phyloP scores from a whole-genome alignment of 116 monocot species.

The Phalaenopsis hybrid region DNA sequence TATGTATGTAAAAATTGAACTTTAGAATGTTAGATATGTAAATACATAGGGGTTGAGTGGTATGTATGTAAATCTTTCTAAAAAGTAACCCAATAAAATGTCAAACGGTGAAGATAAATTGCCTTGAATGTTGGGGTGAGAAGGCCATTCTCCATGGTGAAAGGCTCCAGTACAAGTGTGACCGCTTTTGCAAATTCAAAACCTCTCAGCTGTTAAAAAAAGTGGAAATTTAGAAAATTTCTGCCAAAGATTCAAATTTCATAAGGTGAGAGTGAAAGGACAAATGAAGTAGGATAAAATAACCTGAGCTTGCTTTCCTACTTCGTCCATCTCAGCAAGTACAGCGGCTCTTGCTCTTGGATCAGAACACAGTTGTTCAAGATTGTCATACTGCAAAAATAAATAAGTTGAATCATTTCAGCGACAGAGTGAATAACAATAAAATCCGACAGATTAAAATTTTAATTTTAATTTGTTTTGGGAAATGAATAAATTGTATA shows the following conservation, averaged over 20 bases:
- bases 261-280: not conserved
- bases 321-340: constrained; percentile 77
- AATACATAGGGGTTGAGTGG: no score
- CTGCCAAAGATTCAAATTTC: not conserved
- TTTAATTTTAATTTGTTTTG: not conserved
- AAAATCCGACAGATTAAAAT: not conserved
- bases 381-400: constrained; percentile 56
- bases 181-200: constrained; percentile 96
- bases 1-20: no score
- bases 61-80: no score
- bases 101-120: constrained; percentile 5
- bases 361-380: constrained; percentile 62
- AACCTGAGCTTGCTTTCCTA: constrained; percentile 91
- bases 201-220: constrained; percentile 61
- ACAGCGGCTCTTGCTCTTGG: constrained; percentile 69
- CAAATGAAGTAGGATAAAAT: not conserved
- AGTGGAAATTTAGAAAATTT: not conserved
- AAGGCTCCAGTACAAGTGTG: constrained; percentile 65
- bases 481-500: no score
- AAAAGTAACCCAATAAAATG: not conserved
- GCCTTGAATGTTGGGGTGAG: constrained; percentile 97
- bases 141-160: constrained; percentile 88
- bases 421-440: not conserved
- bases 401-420: not conserved
- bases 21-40: no score